A percentile compares a stretch with the other conserved stretches of the same genome.
Conservation (phyloP, 1,284 basidiomycete genomes). For the Pulveroboletus sp. region DNA sequence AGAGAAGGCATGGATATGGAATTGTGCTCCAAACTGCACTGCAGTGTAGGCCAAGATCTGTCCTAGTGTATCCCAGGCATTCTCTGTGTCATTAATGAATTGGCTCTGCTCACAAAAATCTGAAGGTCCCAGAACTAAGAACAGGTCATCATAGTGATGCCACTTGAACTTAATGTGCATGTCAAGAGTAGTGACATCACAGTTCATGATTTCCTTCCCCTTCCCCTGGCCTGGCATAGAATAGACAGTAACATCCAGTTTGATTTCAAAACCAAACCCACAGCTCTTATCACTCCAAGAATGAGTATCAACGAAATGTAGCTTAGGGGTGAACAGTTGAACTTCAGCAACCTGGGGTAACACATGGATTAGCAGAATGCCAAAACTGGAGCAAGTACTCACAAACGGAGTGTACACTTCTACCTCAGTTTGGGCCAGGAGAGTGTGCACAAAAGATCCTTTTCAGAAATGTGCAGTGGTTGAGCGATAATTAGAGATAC, state of each 20-base stretch:
- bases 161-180: slow-evolving; percentile 5
- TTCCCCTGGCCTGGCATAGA: background rate
- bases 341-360: no score
- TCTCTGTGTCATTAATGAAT: background rate
- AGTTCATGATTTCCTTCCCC: background rate
- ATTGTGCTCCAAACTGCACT: no score
- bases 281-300: background rate
- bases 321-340: no score
- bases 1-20: no score
- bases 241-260: background rate
- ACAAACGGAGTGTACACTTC: no score
- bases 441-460: no score
- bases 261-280: background rate
- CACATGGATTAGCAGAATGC: no score
- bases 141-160: background rate
- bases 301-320: background rate
- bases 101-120: background rate
- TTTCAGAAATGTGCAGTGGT: no score
- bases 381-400: no score
- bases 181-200: background rate
- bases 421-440: no score
- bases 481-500: no score
- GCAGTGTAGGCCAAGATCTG: no score
- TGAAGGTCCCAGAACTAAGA: background rate
- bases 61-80: background rate